phyloP scores from a whole-genome alignment of 208 protist genomes.

The Strigomonas galati region DNA sequence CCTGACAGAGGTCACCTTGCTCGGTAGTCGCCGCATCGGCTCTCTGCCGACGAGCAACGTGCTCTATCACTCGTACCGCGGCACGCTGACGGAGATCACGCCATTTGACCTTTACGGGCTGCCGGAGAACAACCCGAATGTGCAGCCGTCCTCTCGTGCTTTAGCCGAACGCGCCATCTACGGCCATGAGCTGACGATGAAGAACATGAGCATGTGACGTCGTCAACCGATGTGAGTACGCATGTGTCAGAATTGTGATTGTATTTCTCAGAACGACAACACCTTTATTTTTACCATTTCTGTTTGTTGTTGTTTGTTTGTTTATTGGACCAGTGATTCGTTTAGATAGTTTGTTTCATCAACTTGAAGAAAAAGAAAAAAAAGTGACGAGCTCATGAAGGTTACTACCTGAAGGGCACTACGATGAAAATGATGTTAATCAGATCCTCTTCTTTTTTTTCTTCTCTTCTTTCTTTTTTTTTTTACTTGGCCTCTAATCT shows the following conservation, averaged over 20 bases:
- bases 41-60: constrained; percentile 65
- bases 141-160: constrained; percentile 79
- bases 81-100: constrained; percentile 62
- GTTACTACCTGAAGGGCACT: too few relatives aligned
- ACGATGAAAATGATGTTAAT: too few relatives aligned
- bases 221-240: too few relatives aligned
- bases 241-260: not conserved
- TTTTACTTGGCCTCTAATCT: constrained; percentile 9
- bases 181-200: constrained; percentile 83
- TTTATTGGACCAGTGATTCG: not conserved
- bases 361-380: constrained; percentile 2
- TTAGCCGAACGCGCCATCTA: constrained; percentile 74
- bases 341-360: not conserved
- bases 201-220: constrained; percentile 59
- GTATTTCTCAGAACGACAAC: constrained; percentile 2
- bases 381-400: not conserved
- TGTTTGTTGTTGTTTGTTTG: constrained; percentile 7
- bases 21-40: constrained; percentile 64
- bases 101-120: constrained; percentile 72
- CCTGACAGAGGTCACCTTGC: constrained; percentile 71
- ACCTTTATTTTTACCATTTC: not conserved
- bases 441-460: constrained; percentile 4
- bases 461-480: constrained; percentile 5
- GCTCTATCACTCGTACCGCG: constrained; percentile 82
- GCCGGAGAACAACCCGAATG: constrained; percentile 77